Evolutionary conservation across 495 filamentous ascomycete species (phyloP).

Genomic region (Zalerion maritima): DNA sequence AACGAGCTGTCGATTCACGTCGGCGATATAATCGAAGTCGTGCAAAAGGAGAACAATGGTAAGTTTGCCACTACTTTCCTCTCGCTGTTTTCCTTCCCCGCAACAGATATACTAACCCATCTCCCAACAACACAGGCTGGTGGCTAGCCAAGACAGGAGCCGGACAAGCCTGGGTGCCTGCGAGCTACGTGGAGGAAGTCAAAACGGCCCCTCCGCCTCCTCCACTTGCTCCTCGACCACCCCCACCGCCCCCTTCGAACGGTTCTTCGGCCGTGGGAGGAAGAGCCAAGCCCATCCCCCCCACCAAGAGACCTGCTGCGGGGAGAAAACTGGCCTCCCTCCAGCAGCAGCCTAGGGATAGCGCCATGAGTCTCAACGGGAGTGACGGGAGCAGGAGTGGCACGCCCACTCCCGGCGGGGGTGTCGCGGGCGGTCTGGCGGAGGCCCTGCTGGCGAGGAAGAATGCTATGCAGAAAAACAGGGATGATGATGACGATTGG

Average conservation of each 20-base stretch:
- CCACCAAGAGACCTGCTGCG: constrained; percentile 66
- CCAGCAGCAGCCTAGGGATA: constrained; percentile 50
- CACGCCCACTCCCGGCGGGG: constrained; percentile 49
- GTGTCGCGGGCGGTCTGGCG: constrained; percentile 72
- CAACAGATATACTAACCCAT: constrained; percentile 11
- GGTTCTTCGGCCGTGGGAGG: constrained; percentile 35
- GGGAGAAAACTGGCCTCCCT: constrained; percentile 52
- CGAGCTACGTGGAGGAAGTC: constrained; percentile 86
- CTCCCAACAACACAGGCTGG: constrained; percentile 50
- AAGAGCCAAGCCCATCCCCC: constrained; percentile 58
- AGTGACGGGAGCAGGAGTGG: constrained; percentile 58
- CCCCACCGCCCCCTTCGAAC: constrained; percentile 36
- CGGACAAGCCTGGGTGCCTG: constrained; percentile 80
- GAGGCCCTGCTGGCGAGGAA: constrained; percentile 59
- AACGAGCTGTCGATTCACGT: constrained; percentile 67
- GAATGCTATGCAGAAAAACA: constrained; percentile 49
- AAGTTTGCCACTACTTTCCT: constrained; percentile 18
- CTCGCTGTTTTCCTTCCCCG: constrained; percentile 1
- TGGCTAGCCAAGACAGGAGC: constrained; percentile 68
- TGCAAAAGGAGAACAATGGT: constrained; percentile 88
- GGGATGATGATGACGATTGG: constrained; percentile 62
- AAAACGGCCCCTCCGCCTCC: constrained; percentile 43
- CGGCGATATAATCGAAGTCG: constrained; percentile 69
- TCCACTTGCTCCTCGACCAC: constrained; percentile 40
- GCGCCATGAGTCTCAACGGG: constrained; percentile 56